phyloP scores from a whole-genome alignment of 495 filamentous ascomycete genomes.

The Polyplosphaeria fusca region DNA sequence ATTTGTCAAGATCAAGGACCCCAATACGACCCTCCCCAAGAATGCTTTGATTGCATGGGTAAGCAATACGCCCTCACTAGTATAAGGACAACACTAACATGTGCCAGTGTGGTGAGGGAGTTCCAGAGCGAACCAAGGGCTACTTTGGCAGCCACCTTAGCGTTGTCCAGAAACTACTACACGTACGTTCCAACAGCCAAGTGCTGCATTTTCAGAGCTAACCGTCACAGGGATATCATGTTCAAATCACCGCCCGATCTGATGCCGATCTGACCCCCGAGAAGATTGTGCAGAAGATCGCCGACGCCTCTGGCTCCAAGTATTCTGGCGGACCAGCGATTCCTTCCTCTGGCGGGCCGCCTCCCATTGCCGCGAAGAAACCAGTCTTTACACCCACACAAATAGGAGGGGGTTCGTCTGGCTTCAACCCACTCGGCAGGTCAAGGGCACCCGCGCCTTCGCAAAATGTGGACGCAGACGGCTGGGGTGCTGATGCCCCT shows the following conservation, averaged over 20 bases:
- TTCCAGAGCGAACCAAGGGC: constrained; percentile 96
- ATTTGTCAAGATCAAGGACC: constrained; percentile 92
- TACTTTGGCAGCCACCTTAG: constrained; percentile 95
- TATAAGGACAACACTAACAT: constrained; percentile 5
- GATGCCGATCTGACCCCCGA: constrained; percentile 84
- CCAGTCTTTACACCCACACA: constrained; percentile 84
- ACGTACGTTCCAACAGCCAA: constrained; percentile 50
- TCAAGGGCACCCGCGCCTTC: constrained; percentile 46
- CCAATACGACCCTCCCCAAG: constrained; percentile 88
- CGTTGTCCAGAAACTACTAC: constrained; percentile 82
- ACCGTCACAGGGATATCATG: constrained; percentile 74
- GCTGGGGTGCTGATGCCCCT: constrained; percentile 95
- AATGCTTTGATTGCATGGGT: constrained; percentile 89
- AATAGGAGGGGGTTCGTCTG: constrained; percentile 55
- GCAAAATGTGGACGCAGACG: constrained; percentile 65
- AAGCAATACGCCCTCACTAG: constrained; percentile 8
- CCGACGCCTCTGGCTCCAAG: constrained; percentile 92
- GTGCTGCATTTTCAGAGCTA: not conserved
- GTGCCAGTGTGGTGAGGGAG: constrained; percentile 81
- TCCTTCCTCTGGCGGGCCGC: constrained; percentile 48
- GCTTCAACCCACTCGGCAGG: constrained; percentile 63
- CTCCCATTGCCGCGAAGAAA: constrained; percentile 74
- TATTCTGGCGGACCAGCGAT: constrained; percentile 67
- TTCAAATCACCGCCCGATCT: constrained; percentile 92
- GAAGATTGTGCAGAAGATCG: constrained; percentile 86